Evolutionary conservation across 2,329 filamentous ascomycete genomes (phyloP).

Genomic region (Clarireedia paspali): DNA sequence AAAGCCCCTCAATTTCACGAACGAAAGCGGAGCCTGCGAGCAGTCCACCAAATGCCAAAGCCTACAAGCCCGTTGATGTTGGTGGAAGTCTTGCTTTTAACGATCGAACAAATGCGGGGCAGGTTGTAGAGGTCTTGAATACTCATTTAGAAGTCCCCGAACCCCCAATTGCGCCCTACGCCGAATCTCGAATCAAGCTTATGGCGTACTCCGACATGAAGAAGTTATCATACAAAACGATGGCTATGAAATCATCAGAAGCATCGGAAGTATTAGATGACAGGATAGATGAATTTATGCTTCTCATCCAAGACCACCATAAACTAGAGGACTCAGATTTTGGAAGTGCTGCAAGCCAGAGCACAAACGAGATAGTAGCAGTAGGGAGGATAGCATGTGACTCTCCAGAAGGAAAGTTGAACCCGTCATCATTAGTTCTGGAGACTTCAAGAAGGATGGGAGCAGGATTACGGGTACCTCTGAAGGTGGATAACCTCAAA

Average conservation of each 20-base stretch:
- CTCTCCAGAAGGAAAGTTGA: constrained; percentile 76
- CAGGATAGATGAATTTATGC: constrained; percentile 81
- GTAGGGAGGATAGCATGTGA: constrained; percentile 91
- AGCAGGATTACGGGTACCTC: constrained; percentile 70
- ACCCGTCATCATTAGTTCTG: constrained; percentile 74
- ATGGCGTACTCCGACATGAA: constrained; percentile 82
- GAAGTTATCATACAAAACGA: constrained; percentile 84
- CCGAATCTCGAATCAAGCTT: constrained; percentile 73
- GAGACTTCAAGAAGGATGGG: constrained; percentile 83
- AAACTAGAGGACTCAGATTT: constrained; percentile 72
- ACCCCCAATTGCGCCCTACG: constrained; percentile 61
- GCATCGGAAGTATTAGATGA: constrained; percentile 91
- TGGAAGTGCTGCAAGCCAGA: constrained; percentile 78
- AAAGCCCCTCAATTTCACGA: constrained; percentile 42
- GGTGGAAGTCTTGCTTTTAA: constrained; percentile 48
- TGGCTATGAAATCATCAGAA: constrained; percentile 92
- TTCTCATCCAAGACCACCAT: constrained; percentile 66
- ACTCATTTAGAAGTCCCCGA: constrained; percentile 60
- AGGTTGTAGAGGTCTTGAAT: constrained; percentile 79
- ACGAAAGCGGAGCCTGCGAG: constrained; percentile 37
- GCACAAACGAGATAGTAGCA: constrained; percentile 78
- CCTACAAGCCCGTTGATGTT: constrained; percentile 12
- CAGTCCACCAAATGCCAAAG: constrained; percentile 39
- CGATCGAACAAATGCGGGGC: constrained; percentile 70
- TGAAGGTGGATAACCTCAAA: constrained; percentile 64